phyloP scores from a whole-genome alignment of 106 monocot species.

The Phalaenopsis aphrodite region DNA sequence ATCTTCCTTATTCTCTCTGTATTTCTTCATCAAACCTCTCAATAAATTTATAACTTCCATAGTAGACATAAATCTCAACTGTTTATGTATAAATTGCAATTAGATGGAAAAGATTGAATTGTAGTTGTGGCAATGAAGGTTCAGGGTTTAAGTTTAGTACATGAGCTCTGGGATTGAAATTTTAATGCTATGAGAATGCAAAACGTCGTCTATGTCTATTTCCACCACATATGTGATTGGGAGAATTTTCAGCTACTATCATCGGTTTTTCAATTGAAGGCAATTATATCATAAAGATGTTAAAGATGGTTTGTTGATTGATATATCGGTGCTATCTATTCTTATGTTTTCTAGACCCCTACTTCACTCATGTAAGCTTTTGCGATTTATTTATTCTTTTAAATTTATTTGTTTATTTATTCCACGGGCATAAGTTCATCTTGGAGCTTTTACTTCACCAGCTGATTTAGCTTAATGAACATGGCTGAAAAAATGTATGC shows the following conservation, averaged over 20 bases:
- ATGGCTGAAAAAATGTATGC: neutral
- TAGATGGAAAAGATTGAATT: neutral
- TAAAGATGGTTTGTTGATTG: neutral
- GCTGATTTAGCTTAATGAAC: neutral
- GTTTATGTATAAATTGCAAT: neutral
- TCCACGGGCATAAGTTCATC: neutral
- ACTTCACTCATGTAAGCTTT: neutral
- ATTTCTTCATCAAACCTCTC: too few relatives aligned
- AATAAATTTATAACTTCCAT: too few relatives aligned
- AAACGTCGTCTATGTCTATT: neutral
- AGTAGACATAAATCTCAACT: too few relatives aligned
- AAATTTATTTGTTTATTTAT: neutral
- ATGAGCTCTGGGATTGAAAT: neutral
- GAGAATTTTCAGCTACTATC: neutral
- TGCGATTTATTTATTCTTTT: too few relatives aligned
- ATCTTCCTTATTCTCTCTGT: too few relatives aligned
- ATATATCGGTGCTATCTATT: neutral
- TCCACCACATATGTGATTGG: neutral
- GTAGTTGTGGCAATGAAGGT: neutral
- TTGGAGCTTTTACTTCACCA: neutral
- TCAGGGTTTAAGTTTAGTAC: neutral
- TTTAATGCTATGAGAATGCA: neutral
- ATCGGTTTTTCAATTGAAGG: neutral
- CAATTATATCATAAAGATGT: neutral
- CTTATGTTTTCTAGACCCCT: neutral